Evolutionary conservation across 1,139 yeast genomes (phyloP).

Genomic region (Candida frijolesensis): DNA sequence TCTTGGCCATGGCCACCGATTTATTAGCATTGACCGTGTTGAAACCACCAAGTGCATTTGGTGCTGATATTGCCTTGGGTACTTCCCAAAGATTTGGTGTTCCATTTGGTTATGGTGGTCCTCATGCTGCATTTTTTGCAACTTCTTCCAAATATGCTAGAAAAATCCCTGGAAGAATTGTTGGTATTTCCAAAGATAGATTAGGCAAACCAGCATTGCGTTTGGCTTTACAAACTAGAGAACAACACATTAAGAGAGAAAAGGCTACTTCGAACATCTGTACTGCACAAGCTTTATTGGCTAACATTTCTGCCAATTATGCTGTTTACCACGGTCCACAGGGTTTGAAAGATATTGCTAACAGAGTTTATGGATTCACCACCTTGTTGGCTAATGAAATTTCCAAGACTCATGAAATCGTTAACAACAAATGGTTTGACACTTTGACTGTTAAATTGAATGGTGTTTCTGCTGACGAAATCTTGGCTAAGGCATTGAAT

Average conservation of each 20-base stretch:
- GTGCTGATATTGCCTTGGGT: conserved; percentile 93
- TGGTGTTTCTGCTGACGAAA: conserved; percentile 53
- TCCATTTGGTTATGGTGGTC: conserved; percentile 98
- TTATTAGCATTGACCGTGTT: conserved; percentile 83
- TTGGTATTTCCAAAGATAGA: conserved; percentile 91
- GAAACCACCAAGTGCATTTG: conserved; percentile 80
- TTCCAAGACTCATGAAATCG: conserved; percentile 46
- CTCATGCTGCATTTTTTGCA: conserved; percentile 97
- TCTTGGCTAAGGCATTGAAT: conserved; percentile 59
- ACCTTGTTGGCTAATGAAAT: conserved; percentile 67
- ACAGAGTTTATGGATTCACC: conserved; percentile 76
- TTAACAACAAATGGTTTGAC: conserved; percentile 78
- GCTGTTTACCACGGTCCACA: conserved; percentile 96
- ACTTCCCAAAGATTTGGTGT: conserved; percentile 96
- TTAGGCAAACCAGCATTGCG: conserved; percentile 86
- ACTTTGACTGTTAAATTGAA: conserved; percentile 72
- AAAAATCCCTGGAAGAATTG: conserved; percentile 94
- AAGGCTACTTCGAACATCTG: conserved; percentile 97
- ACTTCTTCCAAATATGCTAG: conserved; percentile 78
- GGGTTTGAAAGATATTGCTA: conserved; percentile 81
- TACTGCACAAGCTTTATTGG: conserved; percentile 95
- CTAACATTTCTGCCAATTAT: conserved; percentile 93
- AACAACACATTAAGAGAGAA: conserved; percentile 96
- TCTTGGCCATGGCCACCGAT: conserved; percentile 86
- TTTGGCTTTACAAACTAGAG: conserved; percentile 95